Conservation (phyloP, 768 basidiomycete genomes). For the Mycena filopes region DNA sequence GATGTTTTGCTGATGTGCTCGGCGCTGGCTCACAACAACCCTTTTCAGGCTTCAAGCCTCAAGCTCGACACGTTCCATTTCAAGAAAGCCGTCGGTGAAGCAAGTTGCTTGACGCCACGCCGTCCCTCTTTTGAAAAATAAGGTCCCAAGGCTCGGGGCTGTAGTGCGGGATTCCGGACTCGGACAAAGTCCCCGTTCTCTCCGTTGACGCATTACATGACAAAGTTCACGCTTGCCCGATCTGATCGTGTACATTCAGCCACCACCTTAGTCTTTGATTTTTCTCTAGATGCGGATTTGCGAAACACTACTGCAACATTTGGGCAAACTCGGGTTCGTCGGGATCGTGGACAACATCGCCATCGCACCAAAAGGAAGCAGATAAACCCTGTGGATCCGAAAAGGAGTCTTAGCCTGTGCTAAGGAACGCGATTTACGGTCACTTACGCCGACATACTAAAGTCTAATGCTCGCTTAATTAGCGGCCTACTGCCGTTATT, state of each 20-base stretch:
- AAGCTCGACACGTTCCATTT: no score
- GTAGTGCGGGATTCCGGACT: constrained; percentile 10
- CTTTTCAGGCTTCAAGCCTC: no score
- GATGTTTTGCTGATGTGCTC: no score
- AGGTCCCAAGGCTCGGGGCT: no score
- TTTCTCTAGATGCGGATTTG: not conserved
- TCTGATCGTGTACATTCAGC: constrained; percentile 9
- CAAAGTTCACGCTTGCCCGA: constrained; percentile 12
- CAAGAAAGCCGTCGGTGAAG: no score
- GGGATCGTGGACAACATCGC: not conserved
- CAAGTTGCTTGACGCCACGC: no score
- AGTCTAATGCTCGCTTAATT: constrained; percentile 30
- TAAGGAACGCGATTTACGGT: constrained; percentile 13
- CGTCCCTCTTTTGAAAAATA: no score
- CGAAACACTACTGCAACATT: no score
- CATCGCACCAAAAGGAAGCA: no score
- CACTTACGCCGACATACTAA: constrained; percentile 25
- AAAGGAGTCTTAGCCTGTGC: not conserved
- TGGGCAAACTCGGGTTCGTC: not conserved
- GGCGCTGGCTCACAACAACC: no score
- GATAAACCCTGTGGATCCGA: not conserved
- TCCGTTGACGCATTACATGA: not conserved
- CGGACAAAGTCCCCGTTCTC: no score
- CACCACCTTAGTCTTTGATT: not conserved
- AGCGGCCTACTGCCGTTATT: constrained; percentile 1